Evolutionary conservation across 352 stramenopile genomes (phyloP).

Genomic region (Phytophthora sp.): DNA sequence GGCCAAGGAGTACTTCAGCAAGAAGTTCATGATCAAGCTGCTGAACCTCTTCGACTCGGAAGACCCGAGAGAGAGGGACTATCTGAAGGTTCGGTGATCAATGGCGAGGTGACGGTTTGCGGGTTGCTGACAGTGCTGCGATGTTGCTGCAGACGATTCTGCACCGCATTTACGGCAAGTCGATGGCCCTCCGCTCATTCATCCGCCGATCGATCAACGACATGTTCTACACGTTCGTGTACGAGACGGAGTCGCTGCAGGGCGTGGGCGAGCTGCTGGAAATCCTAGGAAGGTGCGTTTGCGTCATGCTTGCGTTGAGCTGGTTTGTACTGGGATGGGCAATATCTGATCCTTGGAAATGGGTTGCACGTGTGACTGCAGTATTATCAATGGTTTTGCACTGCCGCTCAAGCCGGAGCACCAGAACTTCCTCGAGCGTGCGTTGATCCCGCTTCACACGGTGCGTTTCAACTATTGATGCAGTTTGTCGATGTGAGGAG

Average conservation of each 20-base stretch:
- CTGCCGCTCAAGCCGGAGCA: constrained; percentile 98
- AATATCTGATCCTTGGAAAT: background rate
- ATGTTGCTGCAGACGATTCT: constrained; percentile 90
- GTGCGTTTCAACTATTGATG: constrained; percentile 66
- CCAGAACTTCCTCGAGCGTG: constrained; percentile 93
- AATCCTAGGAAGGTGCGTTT: constrained; percentile 92
- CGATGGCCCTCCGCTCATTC: constrained; percentile 98
- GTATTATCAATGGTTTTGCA: constrained; percentile 99
- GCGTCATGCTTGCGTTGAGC: background rate
- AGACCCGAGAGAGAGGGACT: constrained; percentile 98
- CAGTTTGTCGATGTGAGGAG: constrained; percentile 9
- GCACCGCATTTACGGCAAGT: constrained; percentile 99
- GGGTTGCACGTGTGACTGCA: constrained; percentile 29
- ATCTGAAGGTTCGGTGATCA: constrained; percentile 89
- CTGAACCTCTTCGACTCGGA: constrained; percentile 90
- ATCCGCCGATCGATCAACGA: constrained; percentile 98
- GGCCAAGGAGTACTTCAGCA: constrained; percentile 97
- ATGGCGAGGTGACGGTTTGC: background rate
- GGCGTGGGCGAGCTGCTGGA: constrained; percentile 98
- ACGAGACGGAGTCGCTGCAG: constrained; percentile 95
- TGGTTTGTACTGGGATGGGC: constrained; percentile 3
- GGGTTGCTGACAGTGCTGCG: constrained; percentile 1
- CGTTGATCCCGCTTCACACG: constrained; percentile 98
- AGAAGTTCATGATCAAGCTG: constrained; percentile 97
- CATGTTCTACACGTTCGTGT: constrained; percentile 98